Base-by-base conservation (phyloP, 805 yeast genomes). In the Lipomyces lipofer region DNA sequence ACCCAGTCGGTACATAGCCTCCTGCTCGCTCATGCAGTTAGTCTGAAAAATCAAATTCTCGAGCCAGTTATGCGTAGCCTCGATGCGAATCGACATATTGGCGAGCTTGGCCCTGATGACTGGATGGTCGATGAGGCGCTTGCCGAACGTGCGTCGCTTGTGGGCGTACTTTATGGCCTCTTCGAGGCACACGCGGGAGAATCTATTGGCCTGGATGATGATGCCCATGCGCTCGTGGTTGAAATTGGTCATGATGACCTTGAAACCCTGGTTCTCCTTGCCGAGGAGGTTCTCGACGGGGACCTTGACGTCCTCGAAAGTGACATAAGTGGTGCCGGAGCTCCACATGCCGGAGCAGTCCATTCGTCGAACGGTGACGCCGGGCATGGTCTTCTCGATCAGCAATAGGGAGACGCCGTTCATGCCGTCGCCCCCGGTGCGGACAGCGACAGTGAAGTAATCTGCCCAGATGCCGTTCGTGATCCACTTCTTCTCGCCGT, bases 401-500 rank as follows among this genome's bases (percentile, higher is more conserved):
- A 73, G 63, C 46, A 73, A 56, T 47, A 74, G 60, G 6, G 77
- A 70, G 47, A 73, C 66, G 15, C 77, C 77, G 27, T 50, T 59
- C 69, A 68, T 69, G 36, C 76, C 76, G 8, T 59, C 58, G 27
- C 69, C 71, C 27, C 77, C 77, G n/a, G 77, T 74, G 43, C 77
- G 73, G 47, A 72, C 74, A 17, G 77, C 77, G 17, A 71, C 73
- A 8, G 76, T 71, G 63, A 73, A 73, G 66, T 72, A 73, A 63
- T 73, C 77, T 25, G 74, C 58, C 65, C 71, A 72, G 45, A 72
- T 63, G 36, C 77, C 77, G 59, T 74, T 74, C 49, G 77, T 74
- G 67, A 73, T 73, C 77, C 77, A 73, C 63, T 73, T 74, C 67
- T 73, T 73, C 51, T 71, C 72, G 35, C 77, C 77, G 57, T 67